Evolutionary conservation across 2,329 filamentous ascomycete species (phyloP).

Genomic region (Parasarocladium wereldwijsianum): DNA sequence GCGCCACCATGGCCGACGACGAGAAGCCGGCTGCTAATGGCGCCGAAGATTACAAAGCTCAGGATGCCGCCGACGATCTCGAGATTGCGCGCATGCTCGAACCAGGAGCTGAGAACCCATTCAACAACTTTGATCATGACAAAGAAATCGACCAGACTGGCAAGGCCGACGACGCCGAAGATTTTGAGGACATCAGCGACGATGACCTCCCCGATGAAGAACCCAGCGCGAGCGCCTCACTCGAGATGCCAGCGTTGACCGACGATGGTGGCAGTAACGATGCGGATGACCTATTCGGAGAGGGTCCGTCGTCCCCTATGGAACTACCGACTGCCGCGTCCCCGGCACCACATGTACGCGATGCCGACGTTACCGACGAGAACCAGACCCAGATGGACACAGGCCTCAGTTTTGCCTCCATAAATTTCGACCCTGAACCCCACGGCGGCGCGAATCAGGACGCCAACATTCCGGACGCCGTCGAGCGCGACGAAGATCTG

Average conservation of each 20-base stretch:
- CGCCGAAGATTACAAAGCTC: slow-evolving; percentile 1
- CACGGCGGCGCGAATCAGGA: slow-evolving; percentile 39
- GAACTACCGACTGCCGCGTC: slow-evolving; percentile 28
- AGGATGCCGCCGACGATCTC: slow-evolving; percentile 21
- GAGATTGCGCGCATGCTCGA: slow-evolving; percentile 4
- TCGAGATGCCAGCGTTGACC: slow-evolving; percentile 37
- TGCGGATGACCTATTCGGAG: slow-evolving; percentile 56
- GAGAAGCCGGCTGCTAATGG: not conserved
- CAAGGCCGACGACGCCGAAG: slow-evolving; percentile 85
- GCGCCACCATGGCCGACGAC: slow-evolving; percentile 14
- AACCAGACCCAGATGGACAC: slow-evolving; percentile 16
- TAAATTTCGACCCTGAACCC: slow-evolving; percentile 34
- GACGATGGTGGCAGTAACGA: slow-evolving; percentile 48
- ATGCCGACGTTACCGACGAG: slow-evolving; percentile 18
- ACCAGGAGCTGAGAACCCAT: not conserved
- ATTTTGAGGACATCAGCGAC: slow-evolving; percentile 83
- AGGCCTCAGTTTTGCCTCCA: slow-evolving; percentile 21
- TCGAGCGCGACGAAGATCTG: slow-evolving; percentile 59
- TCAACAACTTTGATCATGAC: slow-evolving; percentile 6
- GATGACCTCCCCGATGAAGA: slow-evolving; percentile 78
- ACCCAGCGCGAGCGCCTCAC: slow-evolving; percentile 22
- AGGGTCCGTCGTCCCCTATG: slow-evolving; percentile 35
- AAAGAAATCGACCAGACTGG: slow-evolving; percentile 45
- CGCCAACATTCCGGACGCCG: slow-evolving; percentile 49
- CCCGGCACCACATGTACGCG: slow-evolving; percentile 25